Evolutionary conservation across 306 rosid species (phyloP).

Genomic region (Ammopiptanthus mongolicus): DNA sequence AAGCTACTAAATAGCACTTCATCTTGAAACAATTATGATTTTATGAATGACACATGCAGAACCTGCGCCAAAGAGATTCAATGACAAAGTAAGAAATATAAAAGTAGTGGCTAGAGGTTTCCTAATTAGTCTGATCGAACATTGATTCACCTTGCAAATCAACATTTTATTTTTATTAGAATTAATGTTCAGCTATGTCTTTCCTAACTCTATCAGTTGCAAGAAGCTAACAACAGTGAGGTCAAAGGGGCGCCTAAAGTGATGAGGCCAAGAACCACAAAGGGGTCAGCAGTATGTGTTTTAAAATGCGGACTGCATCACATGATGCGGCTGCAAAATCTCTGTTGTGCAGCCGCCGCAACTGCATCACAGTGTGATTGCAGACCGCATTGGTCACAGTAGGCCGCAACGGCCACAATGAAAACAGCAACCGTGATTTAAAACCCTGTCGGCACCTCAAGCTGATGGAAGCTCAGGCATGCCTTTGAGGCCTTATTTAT

Average conservation of each 20-base stretch:
- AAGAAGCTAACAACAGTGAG: neutral
- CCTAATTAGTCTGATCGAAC: neutral
- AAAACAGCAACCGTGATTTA: no score
- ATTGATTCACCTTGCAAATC: neutral
- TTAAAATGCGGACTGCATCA: no score
- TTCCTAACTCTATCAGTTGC: neutral
- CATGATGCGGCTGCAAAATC: no score
- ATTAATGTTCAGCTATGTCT: neutral
- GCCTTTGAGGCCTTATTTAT: neutral
- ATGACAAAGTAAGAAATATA: neutral
- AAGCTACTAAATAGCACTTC: neutral
- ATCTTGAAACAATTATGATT: neutral
- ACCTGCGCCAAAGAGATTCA: neutral
- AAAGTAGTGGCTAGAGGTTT: neutral
- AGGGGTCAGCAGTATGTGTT: neutral
- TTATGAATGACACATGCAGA: neutral
- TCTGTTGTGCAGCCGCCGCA: no score
- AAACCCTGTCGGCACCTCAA: neutral
- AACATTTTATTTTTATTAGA: neutral
- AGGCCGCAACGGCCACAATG: no score
- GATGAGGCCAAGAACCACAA: neutral
- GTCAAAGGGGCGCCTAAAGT: neutral
- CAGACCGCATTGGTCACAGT: no score
- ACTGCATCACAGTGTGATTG: no score
- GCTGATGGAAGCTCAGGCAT: neutral